Percentiles rank a stretch among this genome's conserved stretches.
Evolutionary conservation across 495 filamentous ascomycete genomes (phyloP).

Genomic region (Parachaetomium inaequale): DNA sequence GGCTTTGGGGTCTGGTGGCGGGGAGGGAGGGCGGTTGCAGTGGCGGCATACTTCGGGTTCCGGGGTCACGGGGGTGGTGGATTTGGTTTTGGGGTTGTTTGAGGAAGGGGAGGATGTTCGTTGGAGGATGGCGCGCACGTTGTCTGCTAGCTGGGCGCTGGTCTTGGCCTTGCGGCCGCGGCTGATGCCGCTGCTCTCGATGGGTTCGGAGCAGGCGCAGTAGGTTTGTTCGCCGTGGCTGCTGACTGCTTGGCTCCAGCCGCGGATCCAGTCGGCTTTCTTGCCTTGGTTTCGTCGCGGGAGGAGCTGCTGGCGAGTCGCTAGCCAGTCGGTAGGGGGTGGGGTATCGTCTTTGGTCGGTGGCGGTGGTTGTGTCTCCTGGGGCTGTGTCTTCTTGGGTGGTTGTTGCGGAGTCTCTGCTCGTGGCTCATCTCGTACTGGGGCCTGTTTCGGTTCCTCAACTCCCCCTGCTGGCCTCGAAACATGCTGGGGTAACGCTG

Average conservation of each 20-base stretch:
- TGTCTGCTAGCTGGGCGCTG: slow-evolving; percentile 15
- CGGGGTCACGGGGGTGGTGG: background rate
- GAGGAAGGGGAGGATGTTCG: background rate
- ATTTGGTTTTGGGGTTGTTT: background rate
- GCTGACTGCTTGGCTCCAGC: slow-evolving; percentile 32
- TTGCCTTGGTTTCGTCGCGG: slow-evolving; percentile 29
- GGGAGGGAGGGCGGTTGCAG: slow-evolving; percentile 24
- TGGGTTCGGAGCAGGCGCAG: slow-evolving; percentile 30
- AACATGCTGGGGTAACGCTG: background rate
- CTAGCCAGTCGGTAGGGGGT: slow-evolving; percentile 25
- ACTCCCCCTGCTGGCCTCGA: background rate
- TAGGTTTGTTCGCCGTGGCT: slow-evolving; percentile 27
- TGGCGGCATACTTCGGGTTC: slow-evolving; percentile 24
- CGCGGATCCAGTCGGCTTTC: slow-evolving; percentile 37
- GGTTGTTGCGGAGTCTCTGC: background rate
- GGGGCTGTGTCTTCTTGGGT: background rate
- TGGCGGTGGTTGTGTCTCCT: background rate
- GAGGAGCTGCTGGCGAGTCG: slow-evolving; percentile 27
- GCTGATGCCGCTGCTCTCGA: background rate
- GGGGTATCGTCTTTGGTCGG: background rate
- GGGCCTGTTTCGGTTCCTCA: background rate
- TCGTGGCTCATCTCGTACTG: slow-evolving; percentile 1
- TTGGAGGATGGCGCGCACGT: slow-evolving; percentile 21
- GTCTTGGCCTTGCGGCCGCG: slow-evolving; percentile 19
- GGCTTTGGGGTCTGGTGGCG: slow-evolving; percentile 1